Evolutionary conservation across 2,329 filamentous ascomycete genomes (phyloP), one percentile per base, ranked within the genome.

Genomic region (Colletotrichum sp.): DNA sequence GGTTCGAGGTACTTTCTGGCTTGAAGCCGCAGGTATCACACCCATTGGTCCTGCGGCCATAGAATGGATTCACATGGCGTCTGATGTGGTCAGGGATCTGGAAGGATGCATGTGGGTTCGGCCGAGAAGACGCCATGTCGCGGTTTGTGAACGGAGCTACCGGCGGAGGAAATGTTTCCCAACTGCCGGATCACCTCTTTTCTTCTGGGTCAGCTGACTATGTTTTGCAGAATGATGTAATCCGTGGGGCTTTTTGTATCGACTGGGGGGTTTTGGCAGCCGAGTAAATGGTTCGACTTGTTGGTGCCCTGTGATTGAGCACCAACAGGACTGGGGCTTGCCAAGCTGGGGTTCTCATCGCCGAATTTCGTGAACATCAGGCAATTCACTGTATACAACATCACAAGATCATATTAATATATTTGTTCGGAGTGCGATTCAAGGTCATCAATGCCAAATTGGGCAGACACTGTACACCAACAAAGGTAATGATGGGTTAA

Each of bases 221-320:
- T 1, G 1, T 52, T 12, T 6, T 52, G 1, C 6, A 13, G 18
- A 52, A 52, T 52, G 43, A 52, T 52, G n/a, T 52, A 21, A 21
- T 21, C n/a, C 43, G 10, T 24, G 43, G 43, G 43, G 10, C 10
- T 13, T 1, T 0, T 15, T 8, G 4, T 13, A 52, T 21, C 1
- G 2, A 8, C 43, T 8, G n/a, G 43, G 43, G 38, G 43, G 36
- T 6, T 7, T 1, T 1, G n/a, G 3, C 43, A 52, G 43, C n/a
- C n/a, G 10, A 52, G 10, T 3, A 21, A 52, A 52, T 52, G 43
- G n/a, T 13, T 52, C 10, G 43, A n/a, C n/a, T 10, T 43, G 8
- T 43, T n/a, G 38, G 38, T n/a, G 38, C 38, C 6, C 1, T 10
- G 8, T 43, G 9, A 6, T 43, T 43, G 18, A 48, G n/a, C 10